Evolutionary conservation across 1,139 yeast genomes (phyloP), one percentile per base, ranked within the genome.

Genomic region (Debaryomyces nepalensis): DNA sequence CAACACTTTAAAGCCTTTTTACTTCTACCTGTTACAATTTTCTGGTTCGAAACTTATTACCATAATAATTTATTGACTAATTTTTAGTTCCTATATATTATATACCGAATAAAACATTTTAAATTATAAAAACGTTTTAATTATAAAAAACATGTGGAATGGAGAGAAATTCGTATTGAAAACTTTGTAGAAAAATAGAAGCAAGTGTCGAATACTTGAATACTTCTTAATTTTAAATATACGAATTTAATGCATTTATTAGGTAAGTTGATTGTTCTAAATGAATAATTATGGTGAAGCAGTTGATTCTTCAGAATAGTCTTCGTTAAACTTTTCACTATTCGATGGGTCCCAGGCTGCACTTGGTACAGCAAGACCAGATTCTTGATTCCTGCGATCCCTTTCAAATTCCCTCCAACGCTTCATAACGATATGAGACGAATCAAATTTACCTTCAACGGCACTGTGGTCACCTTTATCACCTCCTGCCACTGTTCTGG

Each of bases 361-460:
- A 12, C 66, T 58, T 5, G 79, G 79, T 12, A 68, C 63, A 11
- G 72, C 49, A 41, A 72, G 55, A 3, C 54, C 56, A 14, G 52
- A 47, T 48, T 64, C 70, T 26, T 57, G 55, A 41, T 51, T 56
- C 46, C 70, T 64, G 37, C 83, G 61, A 37, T 86, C 93, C 53
- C 88, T 74, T 64, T 91, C 97, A 69, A 82, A 90, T 51, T 91
- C 98, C 62, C 89, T 80, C 98, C 98, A 93, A 50, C 95, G 77
- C 73, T 85, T 87, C 95, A 91, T 90, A 44, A 79, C 78, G 59
- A 93, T 91, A 58, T 81, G 82, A 3, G 95, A 81, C 14, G 95
- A 87, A 61, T 93, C 98, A 61, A 93, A 93, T 48, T 82, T 85
- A 52, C 97, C 98, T 40, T 79, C 88, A 33, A 70, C 81, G 11